Base-by-base conservation (phyloP, 2,329 filamentous ascomycete genomes). In the Xylaria sp. region DNA sequence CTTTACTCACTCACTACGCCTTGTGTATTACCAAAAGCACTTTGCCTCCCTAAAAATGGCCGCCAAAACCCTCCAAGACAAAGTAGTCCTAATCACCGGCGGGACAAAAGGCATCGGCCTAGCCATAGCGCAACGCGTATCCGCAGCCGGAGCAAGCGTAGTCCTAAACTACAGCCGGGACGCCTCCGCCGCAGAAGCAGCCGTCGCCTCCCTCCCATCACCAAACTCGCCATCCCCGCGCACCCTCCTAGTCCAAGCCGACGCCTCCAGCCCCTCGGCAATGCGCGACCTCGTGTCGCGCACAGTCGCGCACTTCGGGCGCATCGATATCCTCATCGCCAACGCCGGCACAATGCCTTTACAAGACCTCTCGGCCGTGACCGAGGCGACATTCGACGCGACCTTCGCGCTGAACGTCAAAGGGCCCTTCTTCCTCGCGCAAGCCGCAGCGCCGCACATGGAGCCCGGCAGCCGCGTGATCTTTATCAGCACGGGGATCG, bases 101-200 rank as follows among this genome's bases (percentile, higher is more conserved):
- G 82, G 82, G 64, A 85, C 84, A 64, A 88, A 87, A 72, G 88
- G 88, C 68, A 89, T 90, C 69, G 89, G 88, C 32, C 81, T 83
- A 63, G 86, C 87, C 65, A 86, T 86, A 62, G 87, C 86, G 69
- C 83, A 87, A 64, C 83, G 85, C 67, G 85, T 89, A 48, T 86
- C 85, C 74, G 80, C 81, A 67, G 83, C 85, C 61, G 88, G 88
- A 36, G 85, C 85, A 73, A 85, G 80, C 71, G 84, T 90, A 45
- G 81, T 89, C 50, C 81, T 90, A 70, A 90, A 89, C 78, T 90
- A 90, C 79, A 77, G 80, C 21, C 81, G 79, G 53, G 82, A 86
- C 74, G 66, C 78, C 39, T 71, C 75, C 2, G 78, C 83, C 0
- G 86, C 88, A 1, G 80, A 86, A 5, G 78, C 79, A 7, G 75